Base-by-base conservation (phyloP, 2,329 filamentous ascomycete genomes). In the Zasmidium angulare region DNA sequence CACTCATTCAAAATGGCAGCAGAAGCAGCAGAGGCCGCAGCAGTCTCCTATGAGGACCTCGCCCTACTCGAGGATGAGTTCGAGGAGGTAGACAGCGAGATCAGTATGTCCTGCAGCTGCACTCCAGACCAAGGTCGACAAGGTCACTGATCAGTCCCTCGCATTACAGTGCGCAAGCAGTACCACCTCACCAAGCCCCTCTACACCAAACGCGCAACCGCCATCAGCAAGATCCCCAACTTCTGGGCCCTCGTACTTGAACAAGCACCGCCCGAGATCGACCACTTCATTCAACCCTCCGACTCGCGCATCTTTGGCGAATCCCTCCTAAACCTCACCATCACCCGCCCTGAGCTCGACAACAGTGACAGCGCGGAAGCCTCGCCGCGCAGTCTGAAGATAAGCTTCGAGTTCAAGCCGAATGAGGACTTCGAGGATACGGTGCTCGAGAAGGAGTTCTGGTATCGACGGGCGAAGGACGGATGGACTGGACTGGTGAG, bases 201-300 rank as follows among this genome's bases (percentile, higher is more conserved):
- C 62, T 96, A 91, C 80, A 82, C 84, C 69, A 90, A 89, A 78
- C 91, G 93, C 73, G 81, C 85, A 66, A 82, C 85, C 68, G 77
- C 91, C 64, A 80, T 95, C 65, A 76, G 84, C 64, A 82, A 87
- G 71, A 93, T 97, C 72, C 85, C 86, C 68, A 86, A 90, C 79
- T 99, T 98, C 85, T 98, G 95, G 95, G 83, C 90, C n/a, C 85
- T 96, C 59, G 93, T 97, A 58, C 84, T 98, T 74, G 90, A 96
- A 80, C 89, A 92, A 78, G 87, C 90, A 2, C 92, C 93, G 1
- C 82, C 84, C 50, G 91, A 96, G 64, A 84, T 99, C 68, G 92
- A 96, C 78, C 88, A 91, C 77, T 92, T 88, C 81, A 89, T 98
- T 73, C 88, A 91, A 73, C 89, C 91, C 47, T 84, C 84, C 51